Conservation (phyloP, 2,329 filamentous ascomycete genomes). For the Phaeosphaeriaceae sp. region DNA sequence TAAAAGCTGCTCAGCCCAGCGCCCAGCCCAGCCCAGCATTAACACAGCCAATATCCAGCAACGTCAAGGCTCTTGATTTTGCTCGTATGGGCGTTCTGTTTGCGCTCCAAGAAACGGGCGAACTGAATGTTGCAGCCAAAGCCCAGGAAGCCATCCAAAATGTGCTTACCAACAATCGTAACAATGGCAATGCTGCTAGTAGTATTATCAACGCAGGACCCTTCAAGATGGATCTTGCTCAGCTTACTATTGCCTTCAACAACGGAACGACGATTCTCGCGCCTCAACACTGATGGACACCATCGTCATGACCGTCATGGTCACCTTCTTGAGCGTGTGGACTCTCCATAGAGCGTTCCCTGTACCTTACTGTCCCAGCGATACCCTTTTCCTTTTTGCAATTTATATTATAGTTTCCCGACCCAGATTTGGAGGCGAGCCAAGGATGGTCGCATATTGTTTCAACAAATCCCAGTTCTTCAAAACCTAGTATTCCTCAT, state of each 20-base stretch:
- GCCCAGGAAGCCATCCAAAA: conserved; percentile 53
- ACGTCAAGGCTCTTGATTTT: conserved; percentile 51
- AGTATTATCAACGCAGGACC: conserved; percentile 36
- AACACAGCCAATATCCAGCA: conserved; percentile 42
- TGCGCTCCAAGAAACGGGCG: conserved; percentile 51
- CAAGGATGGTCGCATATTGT: background rate
- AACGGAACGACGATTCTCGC: conserved; percentile 43
- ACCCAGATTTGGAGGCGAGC: background rate
- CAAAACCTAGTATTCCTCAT: conserved; percentile 13
- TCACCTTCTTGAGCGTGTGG: conserved; percentile 5
- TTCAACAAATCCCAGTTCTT: background rate
- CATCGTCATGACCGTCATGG: conserved; percentile 5
- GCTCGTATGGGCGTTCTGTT: conserved; percentile 55
- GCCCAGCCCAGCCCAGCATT: conserved; percentile 21
- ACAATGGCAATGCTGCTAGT: conserved; percentile 29
- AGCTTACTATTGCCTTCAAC: conserved; percentile 37
- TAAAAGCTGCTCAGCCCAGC: conserved; percentile 9
- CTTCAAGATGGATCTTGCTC: conserved; percentile 41
- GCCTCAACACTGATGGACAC: too few relatives aligned
- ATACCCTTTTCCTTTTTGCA: conserved; percentile 21
- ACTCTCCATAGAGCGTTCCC: background rate
- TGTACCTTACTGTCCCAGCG: conserved; percentile 11
- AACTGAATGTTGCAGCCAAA: conserved; percentile 48
- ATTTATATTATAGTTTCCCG: background rate
- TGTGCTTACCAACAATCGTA: conserved; percentile 40